Evolutionary conservation across 1,139 yeast genomes (phyloP), one percentile per base, ranked within the genome.

Genomic region (Hyphopichia fennica): DNA sequence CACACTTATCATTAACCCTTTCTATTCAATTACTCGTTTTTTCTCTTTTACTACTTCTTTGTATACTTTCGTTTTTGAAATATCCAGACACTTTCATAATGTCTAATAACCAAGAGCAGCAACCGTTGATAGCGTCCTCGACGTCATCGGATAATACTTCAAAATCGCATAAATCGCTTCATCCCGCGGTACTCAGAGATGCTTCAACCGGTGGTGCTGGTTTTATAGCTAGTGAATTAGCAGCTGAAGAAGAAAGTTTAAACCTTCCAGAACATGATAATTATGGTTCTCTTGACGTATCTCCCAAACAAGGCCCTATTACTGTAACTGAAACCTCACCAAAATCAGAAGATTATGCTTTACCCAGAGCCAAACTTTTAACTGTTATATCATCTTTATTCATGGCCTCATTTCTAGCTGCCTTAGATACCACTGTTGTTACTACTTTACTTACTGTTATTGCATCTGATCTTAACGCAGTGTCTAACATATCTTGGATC

Each of bases 201-300:
- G 46, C 60, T 15, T 61, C 80, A 1, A 56, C 81, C 0, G 78
- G 73, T 1, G 50, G 67, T 5, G 63, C 81, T 0, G 84, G 82
- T 1, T 38, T 75, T 2, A 57, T 77, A 4, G 82, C 81, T 1
- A 69, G 73, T 27, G 81, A 77, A 42, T 41, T 78, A 7, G 72
- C 75, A 2, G 74, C 73, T 1, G 75, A 70, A 49, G 69, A 65
- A 23, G 66, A 62, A 20, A 53, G 57, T 2, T 49, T 66, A n/a
- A 13, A 19, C 11, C 19, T 33, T 13, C 17, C 20, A 5, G 23
- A 15, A 54, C 25, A 18, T 19, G 19, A 29, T 11, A 15, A 36
- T 4, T 27, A 31, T 31, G 34, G 34, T 5, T 16, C 31, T 4
- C 17, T 28, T 10, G 10, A 10, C 10, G 7, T 5, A n/a, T 6